Base-by-base conservation (phyloP, 129 eudicot genomes). In the Pulicaria dysenterica region DNA sequence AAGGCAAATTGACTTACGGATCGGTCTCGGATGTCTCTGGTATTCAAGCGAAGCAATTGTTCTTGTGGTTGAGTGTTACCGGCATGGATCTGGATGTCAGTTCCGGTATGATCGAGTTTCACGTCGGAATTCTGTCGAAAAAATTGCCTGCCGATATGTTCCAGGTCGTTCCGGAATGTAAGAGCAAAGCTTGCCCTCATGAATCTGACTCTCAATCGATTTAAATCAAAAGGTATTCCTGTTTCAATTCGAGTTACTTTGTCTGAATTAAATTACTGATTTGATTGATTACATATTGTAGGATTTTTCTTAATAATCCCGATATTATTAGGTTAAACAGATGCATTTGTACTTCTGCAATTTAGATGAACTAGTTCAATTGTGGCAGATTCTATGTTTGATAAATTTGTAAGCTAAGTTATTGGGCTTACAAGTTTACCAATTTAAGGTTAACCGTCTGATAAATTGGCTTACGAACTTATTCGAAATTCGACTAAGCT, bases 21-120 rank as follows among this genome's bases (percentile, higher is more conserved):
- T 73, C 87, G 39, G 81, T 92, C 15, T 81, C 87, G 3, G 86
- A 54, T 15, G 95, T 92, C 8, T 67, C 91, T 4, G 96, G 98
- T 3, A 92, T 92, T 73, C 91, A 86, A 63, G 98, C 98, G 5
- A 92, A 85, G 72, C 78, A 83, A 58, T 41, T 92, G 13, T 83
- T 89, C 69, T 10, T 92, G 5, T 89, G 98, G 98, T 79, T 92
- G 0, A 69, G 88, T 51, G 95, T 92, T 5, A 74, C 83, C 3
- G 94, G 91, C 4, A 83, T 92, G 80, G 81, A 84, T 13, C 75
- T 85, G 7, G 93, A 92, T 74, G 19, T 58, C 7, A 31, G n/a
- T 3, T 34, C 73, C 0, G 80, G 49, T 46, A 81, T 80, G 89
- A 49, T 92, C 31, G 88, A 83, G 51, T 92, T 92, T 73, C 85